Conservation (phyloP, 306 rosid genomes). For the Quercus bicolor region DNA sequence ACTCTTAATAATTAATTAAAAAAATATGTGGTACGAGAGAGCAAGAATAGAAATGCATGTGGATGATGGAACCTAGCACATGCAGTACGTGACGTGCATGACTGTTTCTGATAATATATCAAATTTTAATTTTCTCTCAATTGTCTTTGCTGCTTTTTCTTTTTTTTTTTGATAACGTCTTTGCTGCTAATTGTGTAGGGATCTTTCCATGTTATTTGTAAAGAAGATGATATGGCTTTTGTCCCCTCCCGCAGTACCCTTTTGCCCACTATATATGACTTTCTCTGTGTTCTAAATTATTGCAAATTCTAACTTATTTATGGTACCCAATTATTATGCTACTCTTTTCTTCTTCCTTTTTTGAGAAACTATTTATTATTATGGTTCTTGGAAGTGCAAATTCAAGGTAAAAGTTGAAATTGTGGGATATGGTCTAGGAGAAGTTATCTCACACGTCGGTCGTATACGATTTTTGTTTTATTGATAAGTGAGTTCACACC, state of each 20-base stretch:
- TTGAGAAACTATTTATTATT: background rate
- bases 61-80: conserved; percentile 67
- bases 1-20: background rate
- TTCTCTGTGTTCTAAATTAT: background rate
- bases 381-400: background rate
- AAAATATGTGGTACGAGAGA: too few species aligned
- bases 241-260: conserved; percentile 34
- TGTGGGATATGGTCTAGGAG: background rate
- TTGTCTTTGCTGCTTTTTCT: conserved; percentile 38
- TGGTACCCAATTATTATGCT: too few species aligned
- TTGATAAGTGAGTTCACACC: rapidly evolving
- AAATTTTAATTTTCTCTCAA: conserved; percentile 1
- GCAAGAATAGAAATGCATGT: conserved; percentile 41
- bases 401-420: background rate
- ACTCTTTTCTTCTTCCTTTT: too few species aligned
- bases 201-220: conserved; percentile 64
- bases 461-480: too few species aligned
- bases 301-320: background rate
- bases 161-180: conserved; percentile 4
- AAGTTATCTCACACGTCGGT: too few species aligned
- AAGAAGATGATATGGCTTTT: conserved; percentile 34
- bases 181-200: conserved; percentile 48
- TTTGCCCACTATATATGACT: background rate
- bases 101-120: conserved; percentile 42
- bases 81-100: conserved; percentile 69